Percentiles rank a stretch among this genome's conserved stretches.
Conservation (phyloP, 164 flowering plant species). For the Protea cynaroides region DNA sequence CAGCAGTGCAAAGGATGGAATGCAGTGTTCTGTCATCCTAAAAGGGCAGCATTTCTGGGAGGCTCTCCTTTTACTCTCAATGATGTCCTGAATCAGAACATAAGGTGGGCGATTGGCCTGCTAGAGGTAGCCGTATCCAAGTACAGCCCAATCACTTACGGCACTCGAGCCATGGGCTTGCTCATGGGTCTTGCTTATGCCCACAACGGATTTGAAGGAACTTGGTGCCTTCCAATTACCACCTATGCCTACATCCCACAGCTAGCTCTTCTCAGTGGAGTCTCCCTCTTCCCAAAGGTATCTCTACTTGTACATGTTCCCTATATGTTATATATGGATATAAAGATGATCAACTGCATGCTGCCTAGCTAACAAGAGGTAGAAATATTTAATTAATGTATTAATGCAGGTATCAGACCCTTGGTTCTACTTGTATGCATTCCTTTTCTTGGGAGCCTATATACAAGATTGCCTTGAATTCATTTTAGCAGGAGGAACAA, state of each 20-base stretch:
- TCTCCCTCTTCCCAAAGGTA: conserved; percentile 62
- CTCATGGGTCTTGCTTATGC: conserved; percentile 40
- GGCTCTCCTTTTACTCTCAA: conserved; percentile 43
- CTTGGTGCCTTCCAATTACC: conserved; percentile 45
- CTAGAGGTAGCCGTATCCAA: conserved; percentile 48
- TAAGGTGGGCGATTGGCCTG: conserved; percentile 63
- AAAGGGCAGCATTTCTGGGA: conserved; percentile 63
- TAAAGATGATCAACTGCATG: too few species aligned
- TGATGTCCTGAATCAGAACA: conserved; percentile 46
- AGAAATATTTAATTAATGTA: too few species aligned
- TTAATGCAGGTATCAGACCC: conserved; percentile 38
- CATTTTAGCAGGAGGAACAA: conserved; percentile 23
- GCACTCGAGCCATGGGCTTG: conserved; percentile 28
- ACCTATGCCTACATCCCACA: conserved; percentile 61
- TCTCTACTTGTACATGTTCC: not conserved
- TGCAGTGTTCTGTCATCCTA: conserved; percentile 53
- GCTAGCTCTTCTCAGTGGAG: conserved; percentile 40
- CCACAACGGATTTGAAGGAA: conserved; percentile 34
- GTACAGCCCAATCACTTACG: conserved; percentile 45
- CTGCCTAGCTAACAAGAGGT: too few species aligned
- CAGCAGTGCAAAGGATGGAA: conserved; percentile 79
- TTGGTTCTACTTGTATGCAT: conserved; percentile 45
- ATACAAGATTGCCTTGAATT: conserved; percentile 51
- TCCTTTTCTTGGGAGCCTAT: conserved; percentile 53
- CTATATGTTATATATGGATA: too few species aligned